Base-by-base conservation (phyloP, 1,284 basidiomycete genomes). In the Cutaneotrichosporon sp. region DNA sequence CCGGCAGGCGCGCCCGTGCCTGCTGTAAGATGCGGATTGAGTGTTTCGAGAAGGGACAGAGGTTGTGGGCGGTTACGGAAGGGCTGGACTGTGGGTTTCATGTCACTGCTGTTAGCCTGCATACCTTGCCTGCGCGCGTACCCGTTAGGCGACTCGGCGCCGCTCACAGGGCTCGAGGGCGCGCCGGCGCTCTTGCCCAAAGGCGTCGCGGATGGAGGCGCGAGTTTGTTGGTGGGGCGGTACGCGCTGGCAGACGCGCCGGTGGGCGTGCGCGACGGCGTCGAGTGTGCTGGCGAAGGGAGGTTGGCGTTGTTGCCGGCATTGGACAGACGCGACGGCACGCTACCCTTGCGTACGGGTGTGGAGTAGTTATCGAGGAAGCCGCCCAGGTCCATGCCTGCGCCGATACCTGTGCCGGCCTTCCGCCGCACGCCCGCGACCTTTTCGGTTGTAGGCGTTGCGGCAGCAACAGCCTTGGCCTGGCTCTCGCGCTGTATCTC, bases 401-500 rank as follows among this genome's bases (percentile, higher is more conserved):
- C 18, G 46, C 58, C 60, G n/a, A 42, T 51, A 43, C 62, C 58
- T 15, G 56, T n/a, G 46, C 58, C 10, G 7, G 26, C 26, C 42
- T 69, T 64, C 51, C 62, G 63, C 14, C 68, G 55, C 15, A 64
- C 58, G 12, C 59, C 57, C 15, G 55, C 60, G n/a, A 39, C 55
- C 45, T 56, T 59, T 22, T 61, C 61, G 23, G 47, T 50, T 3
- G 52, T n/a, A 2, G 55, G 40, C n/a, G 46, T 22, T 18, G 46
- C 18, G 13, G 41, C 48, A 17, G 64, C 57, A 1, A 68, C 50
- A 9, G 58, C 64, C 54, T 67, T 69, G 36, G 66, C 62, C 53
- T 66, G 66, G 23, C 65, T 62, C 51, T 73, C 72, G 15, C 72
- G 55, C 61, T 75, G 72, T 12, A 77, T 67, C 55, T 76, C 72